Percentiles rank a stretch among this genome's conserved stretches.
These are phyloP conservation scores for Escovopsis sp. DNA, from an alignment of 2,329 filamentous ascomycete species.

Conservation along the genomic window DNA sequence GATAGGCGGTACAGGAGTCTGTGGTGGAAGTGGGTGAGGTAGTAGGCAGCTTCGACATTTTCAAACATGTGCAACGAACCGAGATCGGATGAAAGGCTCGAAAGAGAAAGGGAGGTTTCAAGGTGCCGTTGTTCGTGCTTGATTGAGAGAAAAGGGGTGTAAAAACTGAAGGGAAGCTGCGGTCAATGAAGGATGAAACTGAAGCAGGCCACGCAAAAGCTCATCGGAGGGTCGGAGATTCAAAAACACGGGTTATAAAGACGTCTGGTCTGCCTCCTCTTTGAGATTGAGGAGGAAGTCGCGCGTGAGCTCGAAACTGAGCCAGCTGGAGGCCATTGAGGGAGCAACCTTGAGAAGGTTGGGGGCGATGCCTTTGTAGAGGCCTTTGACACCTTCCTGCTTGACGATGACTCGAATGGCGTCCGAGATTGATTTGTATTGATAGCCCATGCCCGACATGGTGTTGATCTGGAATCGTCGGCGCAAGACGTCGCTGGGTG, in stretches of 20 bases:
- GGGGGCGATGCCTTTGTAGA: constrained; percentile 93
- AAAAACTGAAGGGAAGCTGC: not conserved
- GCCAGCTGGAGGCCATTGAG: constrained; percentile 97
- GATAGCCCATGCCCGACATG: constrained; percentile 95
- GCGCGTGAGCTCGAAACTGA: constrained; percentile 87
- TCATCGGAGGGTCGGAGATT: not conserved
- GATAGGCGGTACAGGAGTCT: no score
- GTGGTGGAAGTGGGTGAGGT: no score
- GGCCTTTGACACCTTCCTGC: constrained; percentile 68
- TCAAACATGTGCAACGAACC: no score
- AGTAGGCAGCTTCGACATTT: no score
- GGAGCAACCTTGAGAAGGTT: constrained; percentile 95
- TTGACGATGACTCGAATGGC: constrained; percentile 67
- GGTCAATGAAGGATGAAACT: not conserved
- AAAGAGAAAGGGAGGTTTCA: no score
- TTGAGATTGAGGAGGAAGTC: constrained; percentile 62
- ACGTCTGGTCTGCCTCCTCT: constrained; percentile 1
- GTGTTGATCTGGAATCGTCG: constrained; percentile 97
- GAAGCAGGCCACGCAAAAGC: not conserved
- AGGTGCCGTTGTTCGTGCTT: no score
- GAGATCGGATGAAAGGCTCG: no score
- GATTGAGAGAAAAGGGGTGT: not conserved
- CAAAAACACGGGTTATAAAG: not conserved
- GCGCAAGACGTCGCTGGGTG: constrained; percentile 66
- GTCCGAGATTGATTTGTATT: constrained; percentile 77